Conservation (phyloP, 2,329 filamentous ascomycete genomes). For the Exophiala oligosperma region DNA sequence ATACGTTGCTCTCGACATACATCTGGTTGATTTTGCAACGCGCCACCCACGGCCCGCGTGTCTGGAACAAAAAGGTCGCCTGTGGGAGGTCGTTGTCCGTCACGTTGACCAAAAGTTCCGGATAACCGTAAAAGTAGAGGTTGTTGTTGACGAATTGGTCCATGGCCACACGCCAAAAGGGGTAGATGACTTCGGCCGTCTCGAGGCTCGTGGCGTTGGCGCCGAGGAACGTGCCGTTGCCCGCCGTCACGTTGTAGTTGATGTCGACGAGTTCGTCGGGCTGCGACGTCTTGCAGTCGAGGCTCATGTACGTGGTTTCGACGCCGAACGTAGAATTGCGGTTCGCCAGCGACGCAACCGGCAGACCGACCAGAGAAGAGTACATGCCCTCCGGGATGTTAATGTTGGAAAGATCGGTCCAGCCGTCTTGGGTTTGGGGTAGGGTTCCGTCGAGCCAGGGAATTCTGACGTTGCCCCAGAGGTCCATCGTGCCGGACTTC, state of each 20-base stretch:
- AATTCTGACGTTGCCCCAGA: slow-evolving; percentile 28
- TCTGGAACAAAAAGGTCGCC: slow-evolving; percentile 21
- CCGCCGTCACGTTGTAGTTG: slow-evolving; percentile 13
- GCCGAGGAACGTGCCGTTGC: slow-evolving; percentile 17
- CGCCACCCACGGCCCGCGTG: slow-evolving; percentile 15
- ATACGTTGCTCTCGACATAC: slow-evolving; percentile 21
- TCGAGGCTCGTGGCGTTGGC: slow-evolving; percentile 12
- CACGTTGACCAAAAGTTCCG: slow-evolving; percentile 14
- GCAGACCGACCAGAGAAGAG: slow-evolving; percentile 22
- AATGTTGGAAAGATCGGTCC: slow-evolving; percentile 12
- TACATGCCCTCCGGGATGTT: slow-evolving; percentile 16
- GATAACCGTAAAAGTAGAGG: slow-evolving; percentile 14
- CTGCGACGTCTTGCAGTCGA: slow-evolving; percentile 19
- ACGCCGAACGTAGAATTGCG: slow-evolving; percentile 23
- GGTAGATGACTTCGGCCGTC: slow-evolving; percentile 6
- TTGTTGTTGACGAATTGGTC: slow-evolving; percentile 15
- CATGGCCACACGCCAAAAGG: slow-evolving; percentile 19
- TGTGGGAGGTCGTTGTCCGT: slow-evolving; percentile 12
- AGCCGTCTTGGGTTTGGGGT: slow-evolving; percentile 15
- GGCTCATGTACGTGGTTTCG: slow-evolving; percentile 26
- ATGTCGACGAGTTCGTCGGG: slow-evolving; percentile 10
- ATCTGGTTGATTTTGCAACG: slow-evolving; percentile 21
- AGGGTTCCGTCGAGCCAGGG: slow-evolving; percentile 15
- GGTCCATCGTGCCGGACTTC: slow-evolving; percentile 21
- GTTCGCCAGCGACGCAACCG: slow-evolving; percentile 16